Evolutionary conservation across 1,284 basidiomycete genomes (phyloP), one percentile per base, ranked within the genome.

Genomic region (Ceratobasidium sp.): DNA sequence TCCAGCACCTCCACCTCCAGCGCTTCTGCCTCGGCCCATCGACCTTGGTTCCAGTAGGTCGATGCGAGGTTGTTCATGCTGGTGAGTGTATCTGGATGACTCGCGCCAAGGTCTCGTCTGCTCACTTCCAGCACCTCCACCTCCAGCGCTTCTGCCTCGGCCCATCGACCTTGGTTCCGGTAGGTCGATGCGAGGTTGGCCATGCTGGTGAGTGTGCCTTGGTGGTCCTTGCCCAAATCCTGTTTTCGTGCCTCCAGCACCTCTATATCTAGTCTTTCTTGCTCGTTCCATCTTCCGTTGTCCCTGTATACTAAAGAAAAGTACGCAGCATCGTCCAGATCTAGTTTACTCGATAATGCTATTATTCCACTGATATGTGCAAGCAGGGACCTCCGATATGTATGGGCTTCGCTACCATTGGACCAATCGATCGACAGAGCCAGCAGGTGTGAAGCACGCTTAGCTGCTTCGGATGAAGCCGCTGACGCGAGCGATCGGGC

Each of bases 81-180:
- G 36, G 36, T 39, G 36, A 39, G 36, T 14, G 36, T 39, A 39
- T 39, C 36, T 39, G 36, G 59, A n/a, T 61, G 41, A 10, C 26
- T 4, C 12, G 46, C 28, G 26, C 43, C 60, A n/a, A 48, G 28
- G 4, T 46, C 14, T 30, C 18, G 60, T 30, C 45, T 62, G 4
- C 18, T 18, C 16, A 26, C n/a, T 1, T 39, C 61, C 9, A 64
- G 30, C 32, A 36, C 61, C 9, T 48, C 1, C n/a, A n/a, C 10
- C 2, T 21, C 9, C 34, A 65, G 48, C 21, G 8, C 46, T 28
- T 65, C 62, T 53, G 62, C 62, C 34, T 65, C 62, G 23, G 4
- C n/a, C 28, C 34, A 53, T 41, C 62, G 62, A 36, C 48, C 62
- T 21, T 14, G 46, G 8, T 53, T 8, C 2, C 8, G 1, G 48